Evolutionary conservation across 2,329 filamentous ascomycete species (phyloP).

Genomic region (Fonsecaea nubica): DNA sequence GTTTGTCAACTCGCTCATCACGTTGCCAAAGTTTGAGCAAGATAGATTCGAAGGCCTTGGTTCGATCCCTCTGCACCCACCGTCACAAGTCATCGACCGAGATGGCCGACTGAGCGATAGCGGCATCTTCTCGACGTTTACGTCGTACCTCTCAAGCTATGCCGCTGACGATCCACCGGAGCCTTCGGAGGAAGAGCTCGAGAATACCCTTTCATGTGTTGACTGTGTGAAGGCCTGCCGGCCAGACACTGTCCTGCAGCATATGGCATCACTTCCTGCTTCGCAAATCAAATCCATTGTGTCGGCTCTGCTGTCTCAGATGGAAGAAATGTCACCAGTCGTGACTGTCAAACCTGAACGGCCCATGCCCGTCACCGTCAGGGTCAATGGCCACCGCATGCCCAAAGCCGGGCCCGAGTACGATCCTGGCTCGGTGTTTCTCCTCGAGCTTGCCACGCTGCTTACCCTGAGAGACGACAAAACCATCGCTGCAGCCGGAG

Average conservation of each 20-base stretch:
- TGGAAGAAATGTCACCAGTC: constrained; percentile 81
- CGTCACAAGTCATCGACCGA: constrained; percentile 90
- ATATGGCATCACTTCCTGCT: constrained; percentile 74
- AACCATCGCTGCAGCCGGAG: constrained; percentile 75
- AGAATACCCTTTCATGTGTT: constrained; percentile 91
- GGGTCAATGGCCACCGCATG: constrained; percentile 65
- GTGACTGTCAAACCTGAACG: constrained; percentile 89
- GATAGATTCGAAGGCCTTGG: constrained; percentile 62
- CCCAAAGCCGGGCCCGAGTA: constrained; percentile 69
- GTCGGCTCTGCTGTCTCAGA: constrained; percentile 74
- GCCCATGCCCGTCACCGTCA: constrained; percentile 64
- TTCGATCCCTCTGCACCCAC: constrained; percentile 85
- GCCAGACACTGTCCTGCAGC: constrained; percentile 80
- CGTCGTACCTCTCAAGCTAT: constrained; percentile 97
- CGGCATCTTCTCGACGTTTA: constrained; percentile 91
- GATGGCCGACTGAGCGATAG: constrained; percentile 77
- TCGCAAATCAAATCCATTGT: constrained; percentile 68
- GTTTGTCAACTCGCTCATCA: constrained; percentile 90
- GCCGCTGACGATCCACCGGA: constrained; percentile 97
- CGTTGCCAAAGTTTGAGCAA: constrained; percentile 64
- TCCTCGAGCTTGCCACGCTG: constrained; percentile 88
- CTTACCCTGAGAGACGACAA: constrained; percentile 77
- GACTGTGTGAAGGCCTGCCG: constrained; percentile 92
- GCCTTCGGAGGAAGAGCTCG: constrained; percentile 94
- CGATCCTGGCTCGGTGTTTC: constrained; percentile 83